These are phyloP conservation scores for Solanum etuberosum DNA, from an alignment of 257 asterid species.

Conservation along the genomic window DNA sequence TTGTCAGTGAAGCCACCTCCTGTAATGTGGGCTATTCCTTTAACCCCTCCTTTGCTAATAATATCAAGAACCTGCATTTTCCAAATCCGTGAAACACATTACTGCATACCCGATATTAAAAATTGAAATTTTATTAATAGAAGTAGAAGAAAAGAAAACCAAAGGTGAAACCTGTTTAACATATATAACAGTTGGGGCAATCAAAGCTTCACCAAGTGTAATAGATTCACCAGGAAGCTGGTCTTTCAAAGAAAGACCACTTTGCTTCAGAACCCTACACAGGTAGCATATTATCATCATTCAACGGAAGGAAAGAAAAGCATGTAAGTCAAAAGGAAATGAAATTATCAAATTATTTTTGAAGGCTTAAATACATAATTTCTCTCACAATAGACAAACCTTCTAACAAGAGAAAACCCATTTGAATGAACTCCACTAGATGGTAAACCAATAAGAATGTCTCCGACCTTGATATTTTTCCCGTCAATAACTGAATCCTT, in stretches of 20 bases:
- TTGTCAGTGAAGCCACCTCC: slow-evolving; percentile 97
- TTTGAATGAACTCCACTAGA: slow-evolving; percentile 97
- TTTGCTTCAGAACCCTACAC: slow-evolving; percentile 61
- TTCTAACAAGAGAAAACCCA: slow-evolving; percentile 87
- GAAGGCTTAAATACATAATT: neutral
- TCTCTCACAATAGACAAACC: slow-evolving; percentile 23
- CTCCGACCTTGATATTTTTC: slow-evolving; percentile 60
- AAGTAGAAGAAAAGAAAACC: neutral
- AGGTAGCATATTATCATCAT: neutral
- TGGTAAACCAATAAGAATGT: slow-evolving; percentile 78
- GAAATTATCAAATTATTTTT: neutral
- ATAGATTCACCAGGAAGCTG: slow-evolving; percentile 60
- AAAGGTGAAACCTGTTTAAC: slow-evolving; percentile 67
- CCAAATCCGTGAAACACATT: neutral
- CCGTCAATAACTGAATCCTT: slow-evolving; percentile 79
- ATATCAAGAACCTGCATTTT: slow-evolving; percentile 66
- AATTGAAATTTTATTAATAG: neutral
- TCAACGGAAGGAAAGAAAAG: neutral
- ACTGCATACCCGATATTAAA: neutral
- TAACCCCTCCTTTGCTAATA: slow-evolving; percentile 75
- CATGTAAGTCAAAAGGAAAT: neutral
- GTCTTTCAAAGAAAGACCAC: slow-evolving; percentile 62
- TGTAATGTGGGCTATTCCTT: slow-evolving; percentile 94
- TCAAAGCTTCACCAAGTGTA: slow-evolving; percentile 69
- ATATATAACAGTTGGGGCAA: slow-evolving; percentile 86